Evolutionary conservation across 192 early-diverging fungal genomes (phyloP).

Genomic region (Cladochytrium replicatum): DNA sequence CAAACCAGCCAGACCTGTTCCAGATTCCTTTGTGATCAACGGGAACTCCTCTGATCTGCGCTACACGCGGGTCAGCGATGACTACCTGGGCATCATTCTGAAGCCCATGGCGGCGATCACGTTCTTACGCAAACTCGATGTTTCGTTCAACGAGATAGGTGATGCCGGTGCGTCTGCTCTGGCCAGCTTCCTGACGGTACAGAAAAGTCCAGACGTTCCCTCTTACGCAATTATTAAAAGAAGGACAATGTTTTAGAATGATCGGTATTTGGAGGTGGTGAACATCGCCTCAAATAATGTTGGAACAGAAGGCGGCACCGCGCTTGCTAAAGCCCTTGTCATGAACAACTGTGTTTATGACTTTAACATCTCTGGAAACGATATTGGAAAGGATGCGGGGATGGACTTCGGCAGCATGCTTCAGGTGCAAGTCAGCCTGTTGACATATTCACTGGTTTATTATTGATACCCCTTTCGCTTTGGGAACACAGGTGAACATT

Average conservation of each 20-base stretch:
- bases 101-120: conserved; percentile 15
- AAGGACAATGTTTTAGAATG: conserved; percentile 16
- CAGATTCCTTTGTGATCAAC: conserved; percentile 17
- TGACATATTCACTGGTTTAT: background rate
- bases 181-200: conserved; percentile 34
- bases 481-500: conserved; percentile 22
- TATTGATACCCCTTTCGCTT: background rate
- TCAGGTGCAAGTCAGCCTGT: conserved; percentile 15
- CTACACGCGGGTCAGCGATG: conserved; percentile 19
- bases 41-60: conserved; percentile 16
- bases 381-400: conserved; percentile 25
- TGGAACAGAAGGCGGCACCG: conserved; percentile 13
- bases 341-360: conserved; percentile 22
- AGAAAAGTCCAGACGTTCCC: no score
- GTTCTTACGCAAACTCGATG: conserved; percentile 28
- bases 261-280: conserved; percentile 21
- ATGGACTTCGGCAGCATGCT: conserved; percentile 36
- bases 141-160: conserved; percentile 38
- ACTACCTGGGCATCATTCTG: conserved; percentile 19
- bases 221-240: background rate
- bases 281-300: conserved; percentile 31
- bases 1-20: conserved; percentile 20
- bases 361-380: conserved; percentile 28
- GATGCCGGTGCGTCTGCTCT: conserved; percentile 28
- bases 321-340: conserved; percentile 22